phyloP scores from a whole-genome alignment of 176 grass and related monocot species.

The Carex pumila region DNA sequence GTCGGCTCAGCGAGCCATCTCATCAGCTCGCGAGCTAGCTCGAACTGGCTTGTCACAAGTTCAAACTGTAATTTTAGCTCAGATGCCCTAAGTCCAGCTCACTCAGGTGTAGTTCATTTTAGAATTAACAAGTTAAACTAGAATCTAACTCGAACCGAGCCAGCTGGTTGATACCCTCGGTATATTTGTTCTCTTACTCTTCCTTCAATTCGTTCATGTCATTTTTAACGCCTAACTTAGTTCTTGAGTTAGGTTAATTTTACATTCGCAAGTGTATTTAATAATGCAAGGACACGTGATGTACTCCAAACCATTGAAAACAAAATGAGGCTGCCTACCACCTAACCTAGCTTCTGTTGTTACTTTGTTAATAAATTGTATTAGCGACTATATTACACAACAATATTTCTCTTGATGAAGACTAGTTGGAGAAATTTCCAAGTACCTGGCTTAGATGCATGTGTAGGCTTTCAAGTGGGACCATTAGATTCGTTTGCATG shows the following conservation, averaged over 20 bases:
- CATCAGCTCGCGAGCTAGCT: no score
- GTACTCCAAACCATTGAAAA: background rate
- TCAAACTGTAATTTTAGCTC: no score
- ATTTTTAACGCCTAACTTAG: constrained; percentile 10
- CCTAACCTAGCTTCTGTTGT: background rate
- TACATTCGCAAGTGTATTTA: background rate
- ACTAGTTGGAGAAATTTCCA: background rate
- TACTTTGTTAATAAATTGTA: background rate
- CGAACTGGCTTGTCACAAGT: no score
- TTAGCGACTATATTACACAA: background rate
- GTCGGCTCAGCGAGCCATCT: no score
- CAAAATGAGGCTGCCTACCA: background rate
- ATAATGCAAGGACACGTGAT: background rate
- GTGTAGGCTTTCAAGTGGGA: background rate
- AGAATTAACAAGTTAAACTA: no score
- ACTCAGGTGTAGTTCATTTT: no score
- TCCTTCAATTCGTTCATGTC: background rate
- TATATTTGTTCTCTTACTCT: background rate
- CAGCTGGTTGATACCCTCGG: no score
- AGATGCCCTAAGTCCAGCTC: no score
- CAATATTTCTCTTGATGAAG: background rate
- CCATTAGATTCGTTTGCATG: background rate
- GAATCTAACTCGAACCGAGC: no score
- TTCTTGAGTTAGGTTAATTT: constrained; percentile 3
- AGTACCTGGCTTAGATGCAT: background rate